phyloP scores from a whole-genome alignment of 192 early-diverging fungal genomes.

The Podila clonocystis region DNA sequence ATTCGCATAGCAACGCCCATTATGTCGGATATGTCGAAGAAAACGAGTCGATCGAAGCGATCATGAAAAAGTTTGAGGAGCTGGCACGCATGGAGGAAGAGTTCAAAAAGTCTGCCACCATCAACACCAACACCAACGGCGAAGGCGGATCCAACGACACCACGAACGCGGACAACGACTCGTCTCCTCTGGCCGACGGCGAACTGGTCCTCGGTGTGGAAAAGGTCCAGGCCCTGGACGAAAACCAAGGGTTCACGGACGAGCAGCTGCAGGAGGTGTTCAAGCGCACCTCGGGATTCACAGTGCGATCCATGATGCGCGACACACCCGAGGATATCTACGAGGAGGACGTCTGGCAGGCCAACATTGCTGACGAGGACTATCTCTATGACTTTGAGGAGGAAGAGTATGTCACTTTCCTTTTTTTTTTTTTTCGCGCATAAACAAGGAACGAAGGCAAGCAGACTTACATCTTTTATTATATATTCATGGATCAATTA shows the following conservation, averaged over 20 bases:
- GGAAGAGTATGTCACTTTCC: conserved; percentile 68
- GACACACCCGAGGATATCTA: conserved; percentile 70
- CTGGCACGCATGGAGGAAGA: conserved; percentile 90
- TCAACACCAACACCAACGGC: too few species aligned
- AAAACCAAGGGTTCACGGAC: conserved; percentile 65
- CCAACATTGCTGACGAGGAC: conserved; percentile 77
- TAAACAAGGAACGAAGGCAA: neutral
- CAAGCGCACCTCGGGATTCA: conserved; percentile 90
- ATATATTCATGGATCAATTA: conserved; percentile 31
- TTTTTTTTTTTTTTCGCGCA: neutral
- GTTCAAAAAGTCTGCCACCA: conserved; percentile 56
- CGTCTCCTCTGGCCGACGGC: neutral
- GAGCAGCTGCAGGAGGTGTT: conserved; percentile 93
- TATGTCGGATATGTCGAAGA: conserved; percentile 99
- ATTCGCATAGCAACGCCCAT: conserved; percentile 64
- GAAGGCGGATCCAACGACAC: neutral
- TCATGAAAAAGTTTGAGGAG: conserved; percentile 99
- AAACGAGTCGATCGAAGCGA: conserved; percentile 93
- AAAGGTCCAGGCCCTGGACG: conserved; percentile 19
- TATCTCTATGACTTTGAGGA: conserved; percentile 79
- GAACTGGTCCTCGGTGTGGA: conserved; percentile 38
- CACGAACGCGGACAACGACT: conserved; percentile 7
- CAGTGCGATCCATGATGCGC: conserved; percentile 68
- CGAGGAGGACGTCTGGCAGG: conserved; percentile 82
- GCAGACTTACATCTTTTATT: neutral